Conservation (phyloP, 2,329 filamentous ascomycete species). For the Claviceps fusiformis region DNA sequence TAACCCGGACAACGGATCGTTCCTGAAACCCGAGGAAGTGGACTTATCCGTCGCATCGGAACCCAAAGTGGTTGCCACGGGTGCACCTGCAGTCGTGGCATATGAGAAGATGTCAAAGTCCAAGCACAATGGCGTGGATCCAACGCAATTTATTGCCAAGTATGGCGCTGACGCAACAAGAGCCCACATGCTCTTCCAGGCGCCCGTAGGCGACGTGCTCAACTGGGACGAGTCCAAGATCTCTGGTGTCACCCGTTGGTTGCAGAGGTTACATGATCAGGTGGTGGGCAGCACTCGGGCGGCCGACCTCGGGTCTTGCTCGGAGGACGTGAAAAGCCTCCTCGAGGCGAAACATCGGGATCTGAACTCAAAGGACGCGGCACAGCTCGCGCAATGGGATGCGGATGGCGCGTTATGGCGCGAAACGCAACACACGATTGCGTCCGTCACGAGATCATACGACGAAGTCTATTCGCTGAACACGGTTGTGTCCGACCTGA, state of each 20-base stretch:
- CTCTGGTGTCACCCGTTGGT: constrained; percentile 68
- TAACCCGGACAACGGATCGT: constrained; percentile 60
- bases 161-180: constrained; percentile 75
- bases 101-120: constrained; percentile 95
- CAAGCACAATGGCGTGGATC: constrained; percentile 84
- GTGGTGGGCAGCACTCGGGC: constrained; percentile 19
- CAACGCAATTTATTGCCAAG: constrained; percentile 53
- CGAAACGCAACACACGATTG: constrained; percentile 52
- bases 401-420: constrained; percentile 44
- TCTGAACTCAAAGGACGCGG: constrained; percentile 16
- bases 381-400: constrained; percentile 27
- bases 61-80: constrained; percentile 50
- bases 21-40: constrained; percentile 64
- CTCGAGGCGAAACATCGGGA: constrained; percentile 22
- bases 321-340: constrained; percentile 17
- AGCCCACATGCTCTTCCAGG: constrained; percentile 81
- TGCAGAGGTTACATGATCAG: constrained; percentile 51
- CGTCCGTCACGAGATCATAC: constrained; percentile 54
- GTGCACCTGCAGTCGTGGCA: constrained; percentile 43
- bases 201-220: constrained; percentile 68
- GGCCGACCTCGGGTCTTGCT: constrained; percentile 4
- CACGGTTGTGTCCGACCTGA: constrained; percentile 71
- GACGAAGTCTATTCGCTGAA: constrained; percentile 64
- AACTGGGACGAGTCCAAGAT: constrained; percentile 84
- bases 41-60: constrained; percentile 42